phyloP scores from a whole-genome alignment of 2,329 filamentous ascomycete species.

The Pezicula radicicola region DNA sequence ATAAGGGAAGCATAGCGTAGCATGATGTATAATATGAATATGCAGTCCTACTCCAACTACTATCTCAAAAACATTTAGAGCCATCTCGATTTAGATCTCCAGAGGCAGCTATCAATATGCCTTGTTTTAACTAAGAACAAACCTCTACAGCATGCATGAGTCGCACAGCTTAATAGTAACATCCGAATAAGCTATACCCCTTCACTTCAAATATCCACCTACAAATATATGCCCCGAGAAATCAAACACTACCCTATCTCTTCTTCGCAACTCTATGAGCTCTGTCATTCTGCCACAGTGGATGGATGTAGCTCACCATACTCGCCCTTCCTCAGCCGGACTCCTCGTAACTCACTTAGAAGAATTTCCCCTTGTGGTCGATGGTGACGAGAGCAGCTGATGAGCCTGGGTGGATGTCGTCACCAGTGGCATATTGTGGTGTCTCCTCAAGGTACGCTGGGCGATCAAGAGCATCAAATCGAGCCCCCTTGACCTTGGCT shows the following conservation, averaged over 20 bases:
- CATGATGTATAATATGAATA: background rate
- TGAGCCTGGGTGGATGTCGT: conserved; percentile 16
- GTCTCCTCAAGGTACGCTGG: conserved; percentile 32
- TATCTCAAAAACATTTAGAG: too few relatives aligned
- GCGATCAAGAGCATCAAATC: conserved; percentile 66
- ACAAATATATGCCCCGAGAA: too few relatives aligned
- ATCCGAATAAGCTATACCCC: too few relatives aligned
- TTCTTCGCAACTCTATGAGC: background rate
- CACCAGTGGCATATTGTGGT: conserved; percentile 25
- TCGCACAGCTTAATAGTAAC: too few relatives aligned
- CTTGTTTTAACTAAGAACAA: too few relatives aligned
- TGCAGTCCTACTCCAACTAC: too few relatives aligned
- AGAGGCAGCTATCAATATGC: too few relatives aligned
- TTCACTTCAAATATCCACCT: too few relatives aligned
- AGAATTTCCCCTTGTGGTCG: conserved; percentile 29
- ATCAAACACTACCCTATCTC: background rate
- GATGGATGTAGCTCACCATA: background rate
- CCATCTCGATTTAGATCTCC: too few relatives aligned
- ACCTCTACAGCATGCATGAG: too few relatives aligned
- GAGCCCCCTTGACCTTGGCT: conserved; percentile 54
- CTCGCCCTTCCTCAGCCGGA: background rate
- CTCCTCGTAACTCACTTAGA: conserved; percentile 13
- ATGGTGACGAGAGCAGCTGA: conserved; percentile 19
- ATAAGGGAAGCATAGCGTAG: too few relatives aligned
- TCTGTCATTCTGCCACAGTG: background rate